Evolutionary conservation across 148 eudicot genomes (phyloP), one percentile per base, ranked within the genome.

Genomic region (Pharnaceum exiguum): DNA sequence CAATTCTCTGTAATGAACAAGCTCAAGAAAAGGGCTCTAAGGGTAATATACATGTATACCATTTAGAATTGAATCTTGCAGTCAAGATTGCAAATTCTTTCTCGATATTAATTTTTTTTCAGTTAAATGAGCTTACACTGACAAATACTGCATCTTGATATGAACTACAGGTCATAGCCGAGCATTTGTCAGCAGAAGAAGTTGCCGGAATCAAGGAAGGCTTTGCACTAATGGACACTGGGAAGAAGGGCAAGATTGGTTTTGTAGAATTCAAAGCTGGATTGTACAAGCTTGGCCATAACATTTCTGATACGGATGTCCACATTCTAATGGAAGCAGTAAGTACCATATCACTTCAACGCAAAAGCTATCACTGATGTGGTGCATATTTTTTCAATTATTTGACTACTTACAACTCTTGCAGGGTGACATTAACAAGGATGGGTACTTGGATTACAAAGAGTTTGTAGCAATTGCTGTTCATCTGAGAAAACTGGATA

Each of bases 1-100:
- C 96, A 84, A 57, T 88, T 88, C 36, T 79, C 91, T 38, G 75
- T 82, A 50, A 88, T 84, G 91, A 88, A 88, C 77, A 88, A 84
- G 67, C 84, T 88, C 48, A 88, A 88, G 84, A 88, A 88, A 76
- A 73, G 69, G 68, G 91, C 96, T 67, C 63, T 88, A 28, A 76
- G 76, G 89, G 96, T 88, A 79, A 65, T 44, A 12, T 52, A 5
- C 33, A 6, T 62, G 45, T 25, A 38, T 40, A 36, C 43, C 33
- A 13, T 9, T 9, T 31, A n/a, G n/a, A n/a, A n/a, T n/a, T n/a
- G n/a, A 12, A 19, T 30, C 38, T 33, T 60, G n/a, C 17, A n/a
- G n/a, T 48, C 10, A n/a, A 43, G 37, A 29, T 5, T 2, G 18
- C 4, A 12, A 3, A 3, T 17, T 26, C 2, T 11, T 30, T 17